phyloP scores from a whole-genome alignment of 345 rosid species.

The Rhizophora apiculata region DNA sequence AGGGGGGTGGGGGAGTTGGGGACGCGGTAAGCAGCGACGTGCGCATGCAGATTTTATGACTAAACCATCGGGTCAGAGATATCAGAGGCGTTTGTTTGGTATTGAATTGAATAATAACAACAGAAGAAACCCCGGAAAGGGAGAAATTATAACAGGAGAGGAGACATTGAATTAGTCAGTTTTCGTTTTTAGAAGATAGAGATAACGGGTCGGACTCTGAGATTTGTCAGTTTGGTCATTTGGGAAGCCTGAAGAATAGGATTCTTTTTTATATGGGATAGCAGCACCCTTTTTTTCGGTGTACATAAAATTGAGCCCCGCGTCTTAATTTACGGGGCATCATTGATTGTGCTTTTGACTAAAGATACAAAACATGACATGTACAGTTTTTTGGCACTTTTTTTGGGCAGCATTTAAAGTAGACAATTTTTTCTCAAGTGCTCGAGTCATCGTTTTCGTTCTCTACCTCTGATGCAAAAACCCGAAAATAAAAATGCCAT shows the following conservation, averaged over 20 bases:
- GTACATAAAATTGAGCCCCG: background rate
- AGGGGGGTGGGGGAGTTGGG: background rate
- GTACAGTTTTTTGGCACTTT: background rate
- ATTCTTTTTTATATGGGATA: constrained; percentile 1
- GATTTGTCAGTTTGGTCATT: constrained; percentile 52
- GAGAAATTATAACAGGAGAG: background rate
- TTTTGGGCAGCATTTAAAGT: background rate
- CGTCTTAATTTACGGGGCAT: background rate
- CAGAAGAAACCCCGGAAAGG: background rate
- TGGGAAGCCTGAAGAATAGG: constrained; percentile 62
- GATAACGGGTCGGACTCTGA: background rate
- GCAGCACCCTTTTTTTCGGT: background rate
- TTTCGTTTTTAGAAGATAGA: constrained; percentile 12
- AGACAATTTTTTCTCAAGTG: background rate
- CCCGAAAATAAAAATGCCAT: too few species aligned
- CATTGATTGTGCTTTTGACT: background rate
- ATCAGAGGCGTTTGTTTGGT: constrained; percentile 43
- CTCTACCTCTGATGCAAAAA: too few species aligned
- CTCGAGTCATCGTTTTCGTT: too few species aligned
- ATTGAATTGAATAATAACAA: constrained; percentile 2
- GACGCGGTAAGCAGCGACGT: constrained; percentile 54
- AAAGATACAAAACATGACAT: background rate
- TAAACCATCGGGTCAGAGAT: constrained; percentile 84
- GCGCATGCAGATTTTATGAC: constrained; percentile 91
- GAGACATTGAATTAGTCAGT: constrained; percentile 49